phyloP scores from a whole-genome alignment of 257 asterid species.

The Solanum ossicruentum region DNA sequence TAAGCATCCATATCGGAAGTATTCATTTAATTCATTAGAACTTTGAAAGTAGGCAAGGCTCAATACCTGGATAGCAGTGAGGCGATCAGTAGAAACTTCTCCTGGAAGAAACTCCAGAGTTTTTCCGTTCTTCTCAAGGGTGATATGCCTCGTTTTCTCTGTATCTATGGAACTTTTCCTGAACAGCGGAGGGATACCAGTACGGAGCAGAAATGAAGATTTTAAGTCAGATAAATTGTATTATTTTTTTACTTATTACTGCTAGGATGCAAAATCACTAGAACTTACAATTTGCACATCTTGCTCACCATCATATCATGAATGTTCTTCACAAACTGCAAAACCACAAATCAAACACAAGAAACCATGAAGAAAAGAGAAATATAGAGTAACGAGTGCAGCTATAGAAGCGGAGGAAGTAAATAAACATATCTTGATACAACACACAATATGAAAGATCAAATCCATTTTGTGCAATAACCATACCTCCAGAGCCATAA shows the following conservation, averaged over 20 bases:
- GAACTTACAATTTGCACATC: conserved; percentile 57
- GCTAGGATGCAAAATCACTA: background rate
- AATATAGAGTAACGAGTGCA: background rate
- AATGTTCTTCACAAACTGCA: conserved; percentile 77
- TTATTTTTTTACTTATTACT: background rate
- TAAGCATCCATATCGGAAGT: background rate
- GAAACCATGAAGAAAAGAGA: background rate
- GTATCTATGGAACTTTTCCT: conserved; percentile 28
- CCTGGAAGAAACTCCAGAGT: conserved; percentile 52
- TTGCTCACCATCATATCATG: conserved; percentile 86
- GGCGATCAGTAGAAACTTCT: conserved; percentile 57
- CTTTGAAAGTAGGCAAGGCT: background rate
- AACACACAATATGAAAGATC: background rate
- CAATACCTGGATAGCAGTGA: conserved; percentile 65
- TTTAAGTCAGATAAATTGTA: background rate
- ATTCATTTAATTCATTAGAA: background rate
- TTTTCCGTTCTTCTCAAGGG: conserved; percentile 79
- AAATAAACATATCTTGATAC: background rate
- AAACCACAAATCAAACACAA: conserved; percentile 23
- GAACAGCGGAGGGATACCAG: conserved; percentile 6
- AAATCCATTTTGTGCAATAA: background rate
- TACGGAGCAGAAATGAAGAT: background rate
- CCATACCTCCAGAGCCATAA: conserved; percentile 75
- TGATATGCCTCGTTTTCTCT: conserved; percentile 31
- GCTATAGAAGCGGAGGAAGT: background rate